These are phyloP conservation scores for Talaromyces sp. DNA, from an alignment of 2,329 filamentous ascomycete species.

Conservation along the genomic window DNA sequence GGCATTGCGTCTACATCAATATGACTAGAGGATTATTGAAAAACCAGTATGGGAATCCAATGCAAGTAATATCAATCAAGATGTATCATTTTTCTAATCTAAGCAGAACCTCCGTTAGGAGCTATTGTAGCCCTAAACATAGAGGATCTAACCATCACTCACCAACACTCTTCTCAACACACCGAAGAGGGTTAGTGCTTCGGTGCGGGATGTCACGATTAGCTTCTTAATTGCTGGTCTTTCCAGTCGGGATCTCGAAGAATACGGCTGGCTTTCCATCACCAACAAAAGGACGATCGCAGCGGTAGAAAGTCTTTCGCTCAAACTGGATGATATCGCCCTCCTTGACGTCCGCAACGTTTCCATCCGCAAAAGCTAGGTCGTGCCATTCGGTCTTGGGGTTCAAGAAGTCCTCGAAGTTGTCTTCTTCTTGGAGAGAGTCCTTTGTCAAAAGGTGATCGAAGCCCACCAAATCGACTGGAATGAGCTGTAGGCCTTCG, in stretches of 20 bases:
- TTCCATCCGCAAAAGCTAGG: conserved; percentile 75
- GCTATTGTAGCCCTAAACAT: neutral
- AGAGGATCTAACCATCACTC: neutral
- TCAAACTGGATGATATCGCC: conserved; percentile 95
- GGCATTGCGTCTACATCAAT: neutral
- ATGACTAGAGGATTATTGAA: neutral
- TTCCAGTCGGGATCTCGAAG: conserved; percentile 70
- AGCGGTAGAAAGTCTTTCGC: conserved; percentile 85
- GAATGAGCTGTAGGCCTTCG: conserved; percentile 71
- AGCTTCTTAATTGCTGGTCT: conserved; percentile 31
- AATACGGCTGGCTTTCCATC: conserved; percentile 62
- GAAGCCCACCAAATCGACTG: conserved; percentile 87
- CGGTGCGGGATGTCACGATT: neutral
- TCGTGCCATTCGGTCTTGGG: conserved; percentile 71
- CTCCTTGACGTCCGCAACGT: conserved; percentile 73
- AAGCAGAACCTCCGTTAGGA: neutral
- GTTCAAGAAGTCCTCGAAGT: conserved; percentile 79
- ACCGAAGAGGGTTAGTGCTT: neutral
- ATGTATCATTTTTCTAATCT: neutral
- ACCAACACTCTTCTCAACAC: neutral
- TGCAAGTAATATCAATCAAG: neutral
- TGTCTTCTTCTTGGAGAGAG: conserved; percentile 83
- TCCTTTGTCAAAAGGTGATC: conserved; percentile 96
- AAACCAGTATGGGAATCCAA: neutral
- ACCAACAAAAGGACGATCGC: conserved; percentile 62